Evolutionary conservation across 1,284 basidiomycete genomes (phyloP), one percentile per base, ranked within the genome.

Genomic region (Leccinum solheimii): DNA sequence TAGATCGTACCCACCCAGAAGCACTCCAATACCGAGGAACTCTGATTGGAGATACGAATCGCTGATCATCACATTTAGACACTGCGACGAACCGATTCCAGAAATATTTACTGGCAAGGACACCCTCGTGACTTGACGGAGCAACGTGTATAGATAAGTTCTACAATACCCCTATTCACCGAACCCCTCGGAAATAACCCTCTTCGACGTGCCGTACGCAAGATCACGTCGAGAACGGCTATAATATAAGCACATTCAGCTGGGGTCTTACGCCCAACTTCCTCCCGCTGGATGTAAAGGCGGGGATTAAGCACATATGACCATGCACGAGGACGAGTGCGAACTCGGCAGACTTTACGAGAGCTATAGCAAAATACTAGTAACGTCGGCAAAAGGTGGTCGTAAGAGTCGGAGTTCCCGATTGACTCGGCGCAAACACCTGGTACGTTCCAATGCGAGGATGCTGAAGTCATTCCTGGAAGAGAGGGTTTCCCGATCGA

Each of bases 261-360:
- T 90, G 6, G 87, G 90, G 70, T 76, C 75, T 30, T 91, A 89
- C 70, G 87, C 86, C 3, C 80, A 86, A 86, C 45, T 73, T 81
- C 1, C 77, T 90, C 67, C 87, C 90, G 66, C 71, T 90, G 45
- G 84, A 87, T 71, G 79, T 87, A 27, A 19, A 43, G 19, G 43
- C 43, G 43, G 43, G 43, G 43, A 45, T 45, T 21, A 45, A 45
- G 43, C 19, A 45, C 2, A 30, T 30, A 30, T 21, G 6, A 10
- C 21, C 43, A 21, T 21, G 10, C 19, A 45, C 19, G 43, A 45
- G 43, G n/a, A 21, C 34, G 19, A 45, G 43, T 19, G 19, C 43
- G 43, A 21, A 45, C n/a, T 40, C 38, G 16, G 38, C 16, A 16
- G 38, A 9, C 16, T 45, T 43, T 19, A 43, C 16, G 40, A 43